These are phyloP conservation scores for Phaeomoniella chlamydospora DNA, from an alignment of 2,329 filamentous ascomycete genomes.

Conservation along the genomic window DNA sequence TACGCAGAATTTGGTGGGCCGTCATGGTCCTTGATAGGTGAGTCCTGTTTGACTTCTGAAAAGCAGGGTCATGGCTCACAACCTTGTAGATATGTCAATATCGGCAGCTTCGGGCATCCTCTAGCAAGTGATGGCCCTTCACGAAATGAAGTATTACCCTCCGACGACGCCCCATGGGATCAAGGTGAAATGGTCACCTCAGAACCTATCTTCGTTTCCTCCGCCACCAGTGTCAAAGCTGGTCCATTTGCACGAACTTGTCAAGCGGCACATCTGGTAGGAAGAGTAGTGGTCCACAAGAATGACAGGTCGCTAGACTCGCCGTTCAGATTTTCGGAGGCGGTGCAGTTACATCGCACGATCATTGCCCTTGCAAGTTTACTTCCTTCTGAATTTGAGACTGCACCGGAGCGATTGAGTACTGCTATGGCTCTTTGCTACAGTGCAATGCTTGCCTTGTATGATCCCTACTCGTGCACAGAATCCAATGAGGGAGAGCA, in stretches of 20 bases:
- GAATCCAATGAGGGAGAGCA: slow-evolving; percentile 12
- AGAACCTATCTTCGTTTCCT: slow-evolving; percentile 13
- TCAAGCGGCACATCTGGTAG: slow-evolving; percentile 19
- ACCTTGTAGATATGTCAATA: slow-evolving; percentile 11
- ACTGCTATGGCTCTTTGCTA: slow-evolving; percentile 19
- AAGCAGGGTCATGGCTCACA: not conserved
- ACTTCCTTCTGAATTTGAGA: slow-evolving; percentile 13
- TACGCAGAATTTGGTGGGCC: slow-evolving; percentile 13
- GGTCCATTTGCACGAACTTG: slow-evolving; percentile 18
- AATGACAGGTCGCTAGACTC: slow-evolving; percentile 15
- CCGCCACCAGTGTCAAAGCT: slow-evolving; percentile 11
- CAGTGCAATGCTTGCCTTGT: slow-evolving; percentile 16
- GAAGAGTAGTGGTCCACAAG: slow-evolving; percentile 16
- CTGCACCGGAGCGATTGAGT: slow-evolving; percentile 10
- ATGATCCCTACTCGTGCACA: slow-evolving; percentile 18
- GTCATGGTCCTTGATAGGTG: slow-evolving; percentile 13
- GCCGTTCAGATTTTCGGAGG: slow-evolving; percentile 16
- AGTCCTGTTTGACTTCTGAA: not conserved
- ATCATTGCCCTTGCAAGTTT: slow-evolving; percentile 15
- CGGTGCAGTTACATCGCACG: slow-evolving; percentile 18
- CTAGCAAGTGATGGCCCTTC: slow-evolving; percentile 12
- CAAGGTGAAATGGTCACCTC: slow-evolving; percentile 9
- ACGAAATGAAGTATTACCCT: slow-evolving; percentile 10
- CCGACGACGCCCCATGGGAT: slow-evolving; percentile 12
- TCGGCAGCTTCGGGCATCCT: slow-evolving; percentile 10